Conservation (phyloP, 768 basidiomycete genomes). For the Fomitopsis pulvina region DNA sequence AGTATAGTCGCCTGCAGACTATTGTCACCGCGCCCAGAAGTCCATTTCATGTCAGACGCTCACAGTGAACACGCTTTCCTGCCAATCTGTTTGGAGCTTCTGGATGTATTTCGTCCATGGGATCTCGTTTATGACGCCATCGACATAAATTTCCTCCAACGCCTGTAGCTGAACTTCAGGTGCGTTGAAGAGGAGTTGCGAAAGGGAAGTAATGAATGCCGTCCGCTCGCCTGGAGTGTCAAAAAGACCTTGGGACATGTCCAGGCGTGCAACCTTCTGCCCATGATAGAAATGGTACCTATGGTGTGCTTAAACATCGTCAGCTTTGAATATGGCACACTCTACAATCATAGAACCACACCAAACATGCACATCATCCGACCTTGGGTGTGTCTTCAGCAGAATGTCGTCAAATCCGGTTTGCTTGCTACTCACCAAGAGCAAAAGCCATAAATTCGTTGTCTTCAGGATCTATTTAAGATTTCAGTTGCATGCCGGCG, state of each 20-base stretch:
- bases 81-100: constrained; percentile 21
- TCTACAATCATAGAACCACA: constrained; percentile 8
- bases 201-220: constrained; percentile 14
- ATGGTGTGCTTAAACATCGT: constrained; percentile 16
- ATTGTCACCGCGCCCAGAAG: neutral
- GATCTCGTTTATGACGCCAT: constrained; percentile 8
- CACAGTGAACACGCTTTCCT: constrained; percentile 12
- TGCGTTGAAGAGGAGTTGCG: constrained; percentile 20
- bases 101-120: constrained; percentile 19
- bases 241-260: constrained; percentile 35
- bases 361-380: constrained; percentile 39
- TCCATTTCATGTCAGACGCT: neutral
- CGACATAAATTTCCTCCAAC: constrained; percentile 20
- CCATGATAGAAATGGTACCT: constrained; percentile 42
- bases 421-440: constrained; percentile 1
- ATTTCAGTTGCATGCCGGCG: neutral
- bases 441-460: constrained; percentile 1
- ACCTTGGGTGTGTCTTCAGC: constrained; percentile 18
- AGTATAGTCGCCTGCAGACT: constrained; percentile 27
- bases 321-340: neutral
- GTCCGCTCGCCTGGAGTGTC: constrained; percentile 7
- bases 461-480: neutral
- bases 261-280: constrained; percentile 38
- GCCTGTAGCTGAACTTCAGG: constrained; percentile 19
- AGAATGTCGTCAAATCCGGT: neutral